Base-by-base conservation (phyloP, 176 grass and related monocot genomes). In the Oryza longistaminata region DNA sequence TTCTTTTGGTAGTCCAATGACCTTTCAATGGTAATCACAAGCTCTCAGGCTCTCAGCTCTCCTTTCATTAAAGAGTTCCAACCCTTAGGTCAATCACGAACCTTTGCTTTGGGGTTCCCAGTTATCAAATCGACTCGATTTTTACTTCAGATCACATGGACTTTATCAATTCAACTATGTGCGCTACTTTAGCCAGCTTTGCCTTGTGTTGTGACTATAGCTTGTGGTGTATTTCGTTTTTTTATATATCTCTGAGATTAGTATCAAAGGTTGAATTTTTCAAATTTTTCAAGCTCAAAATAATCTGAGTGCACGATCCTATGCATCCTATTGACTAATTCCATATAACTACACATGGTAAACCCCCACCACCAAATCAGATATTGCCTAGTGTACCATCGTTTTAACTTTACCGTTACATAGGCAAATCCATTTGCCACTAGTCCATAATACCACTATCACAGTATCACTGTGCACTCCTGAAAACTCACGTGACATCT, bases 61-160 rank as follows among this genome's bases (percentile, higher is more conserved):
- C 31, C 78, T 90, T 76, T 81, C 42, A 26, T 68, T 45, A 58
- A 78, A 78, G 43, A 84, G 81, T 74, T 79, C 2, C 2, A 67
- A 40, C 7, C 17, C 17, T 78, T 60, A 37, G 61, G 70, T 80
- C 70, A 81, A 50, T 75, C 48, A 11, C 14, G 64, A 27, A 25
- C 27, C 7, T 74, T 89, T 69, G 24, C 25, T 73, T 85, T 15
- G 33, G 29, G 22, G 29, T 15, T 22, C 80, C 12, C 50, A 29
- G 74, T 77, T 64, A 82, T 9, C 27, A 68, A 58, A 55, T 17
- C 21, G 2, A 5, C 6, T 3, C 44, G 9, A 21, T 16, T 61
- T 85, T 31, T n/a, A 62, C 21, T 14, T 12, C 3, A 35, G 21
- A 42, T 69, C 22, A 88, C 75, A 65, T 25, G 82, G n/a, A 85